A percentile compares a stretch with the other conserved stretches of the same genome.
Evolutionary conservation across 345 rosid genomes (phyloP).

Genomic region (Pelargonium nanum): DNA sequence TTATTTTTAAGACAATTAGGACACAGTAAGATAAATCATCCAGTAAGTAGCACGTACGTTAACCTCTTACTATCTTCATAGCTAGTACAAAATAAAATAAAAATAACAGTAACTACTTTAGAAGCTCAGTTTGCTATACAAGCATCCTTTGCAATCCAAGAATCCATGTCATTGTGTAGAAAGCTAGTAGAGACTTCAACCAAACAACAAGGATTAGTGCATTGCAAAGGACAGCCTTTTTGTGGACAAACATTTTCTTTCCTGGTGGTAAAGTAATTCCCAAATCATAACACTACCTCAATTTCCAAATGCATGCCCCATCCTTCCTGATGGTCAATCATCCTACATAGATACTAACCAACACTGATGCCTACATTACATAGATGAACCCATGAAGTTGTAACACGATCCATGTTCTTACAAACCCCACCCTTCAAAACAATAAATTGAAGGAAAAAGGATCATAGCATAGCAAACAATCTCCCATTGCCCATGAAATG

Average conservation of each 20-base stretch:
- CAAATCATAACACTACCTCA: background rate
- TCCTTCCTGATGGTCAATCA: too few species aligned
- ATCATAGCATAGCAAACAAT: background rate
- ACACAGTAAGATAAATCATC: too few species aligned
- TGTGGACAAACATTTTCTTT: too few species aligned
- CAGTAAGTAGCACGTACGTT: background rate
- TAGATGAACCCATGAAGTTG: background rate
- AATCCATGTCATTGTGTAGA: background rate
- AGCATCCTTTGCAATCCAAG: background rate
- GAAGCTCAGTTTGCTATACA: background rate
- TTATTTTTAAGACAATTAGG: too few species aligned
- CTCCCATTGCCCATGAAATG: too few species aligned
- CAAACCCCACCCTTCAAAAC: background rate
- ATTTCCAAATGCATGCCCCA: background rate
- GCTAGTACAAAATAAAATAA: background rate
- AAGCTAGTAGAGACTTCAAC: background rate
- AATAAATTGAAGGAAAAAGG: background rate
- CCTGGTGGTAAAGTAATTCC: background rate
- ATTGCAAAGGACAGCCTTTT: background rate
- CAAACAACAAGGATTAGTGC: background rate
- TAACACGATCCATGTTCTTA: background rate
- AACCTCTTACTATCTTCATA: background rate
- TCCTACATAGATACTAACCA: too few species aligned
- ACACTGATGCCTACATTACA: too few species aligned
- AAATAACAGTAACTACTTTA: too few species aligned